These are phyloP conservation scores for Aspergillus sergii DNA, from an alignment of 2,329 filamentous ascomycete genomes.

Conservation along the genomic window DNA sequence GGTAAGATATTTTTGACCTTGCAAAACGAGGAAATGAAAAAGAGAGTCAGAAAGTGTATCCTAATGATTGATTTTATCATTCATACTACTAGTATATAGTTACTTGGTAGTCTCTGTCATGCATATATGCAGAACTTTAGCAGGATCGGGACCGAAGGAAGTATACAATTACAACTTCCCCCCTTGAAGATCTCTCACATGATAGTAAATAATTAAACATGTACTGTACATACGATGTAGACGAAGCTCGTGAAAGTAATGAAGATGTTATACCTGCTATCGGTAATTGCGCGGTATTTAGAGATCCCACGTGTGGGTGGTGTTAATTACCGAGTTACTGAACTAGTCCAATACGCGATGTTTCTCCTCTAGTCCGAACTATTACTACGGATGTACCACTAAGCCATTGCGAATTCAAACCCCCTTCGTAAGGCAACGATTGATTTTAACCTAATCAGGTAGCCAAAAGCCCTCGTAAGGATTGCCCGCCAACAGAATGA, in stretches of 20 bases:
- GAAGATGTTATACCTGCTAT: background rate
- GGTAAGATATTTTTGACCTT: background rate
- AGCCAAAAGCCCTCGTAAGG: background rate
- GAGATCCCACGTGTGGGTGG: background rate
- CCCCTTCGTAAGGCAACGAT: background rate
- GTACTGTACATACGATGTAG: background rate
- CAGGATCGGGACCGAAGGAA: background rate
- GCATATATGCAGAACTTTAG: no score
- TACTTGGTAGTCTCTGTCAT: no score
- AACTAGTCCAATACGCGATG: background rate
- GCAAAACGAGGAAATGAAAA: background rate
- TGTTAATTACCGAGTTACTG: background rate
- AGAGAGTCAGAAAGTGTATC: background rate
- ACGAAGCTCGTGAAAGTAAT: slow-evolving; percentile 1
- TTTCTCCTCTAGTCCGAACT: slow-evolving; percentile 1
- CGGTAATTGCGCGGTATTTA: background rate
- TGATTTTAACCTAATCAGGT: background rate
- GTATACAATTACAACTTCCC: background rate
- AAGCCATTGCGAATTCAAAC: background rate
- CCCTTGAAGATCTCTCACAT: background rate
- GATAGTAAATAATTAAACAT: background rate
- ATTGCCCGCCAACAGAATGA: background rate
- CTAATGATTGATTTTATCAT: background rate
- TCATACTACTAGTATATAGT: background rate
- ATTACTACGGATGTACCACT: background rate